Percentiles rank a stretch among this genome's conserved stretches.
phyloP scores from a whole-genome alignment of 2,329 filamentous ascomycete genomes.

The Aspergillus fructus region DNA sequence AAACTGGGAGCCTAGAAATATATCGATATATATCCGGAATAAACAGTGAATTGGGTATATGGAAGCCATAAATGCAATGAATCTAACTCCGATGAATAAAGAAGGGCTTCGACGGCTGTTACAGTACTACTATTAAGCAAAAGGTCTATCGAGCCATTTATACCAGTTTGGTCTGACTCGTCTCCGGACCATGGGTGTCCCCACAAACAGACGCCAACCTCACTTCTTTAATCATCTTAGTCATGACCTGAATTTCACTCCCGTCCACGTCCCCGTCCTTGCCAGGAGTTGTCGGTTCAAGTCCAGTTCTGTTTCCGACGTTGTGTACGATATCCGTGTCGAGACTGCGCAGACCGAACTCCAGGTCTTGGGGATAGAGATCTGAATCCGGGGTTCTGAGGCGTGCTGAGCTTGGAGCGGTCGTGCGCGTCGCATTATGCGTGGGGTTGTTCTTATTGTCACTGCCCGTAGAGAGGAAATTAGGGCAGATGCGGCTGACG shows the following conservation, averaged over 20 bases:
- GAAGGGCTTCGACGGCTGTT: background rate
- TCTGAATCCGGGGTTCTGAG: conserved; percentile 1
- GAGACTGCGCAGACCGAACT: conserved; percentile 30
- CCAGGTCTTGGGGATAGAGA: conserved; percentile 24
- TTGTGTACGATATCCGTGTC: conserved; percentile 15
- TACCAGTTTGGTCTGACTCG: conserved; percentile 25
- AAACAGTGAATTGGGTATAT: background rate
- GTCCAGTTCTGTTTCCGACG: conserved; percentile 11
- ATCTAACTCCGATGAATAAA: background rate
- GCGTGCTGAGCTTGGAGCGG: conserved; percentile 12
- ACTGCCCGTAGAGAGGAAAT: conserved; percentile 29
- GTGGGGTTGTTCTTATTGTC: conserved; percentile 22
- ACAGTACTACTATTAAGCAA: background rate
- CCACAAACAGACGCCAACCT: background rate
- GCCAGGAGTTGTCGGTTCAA: background rate
- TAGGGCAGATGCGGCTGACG: conserved; percentile 40
- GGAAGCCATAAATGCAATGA: background rate
- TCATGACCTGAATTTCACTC: conserved; percentile 32
- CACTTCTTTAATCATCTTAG: conserved; percentile 30
- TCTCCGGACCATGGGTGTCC: conserved; percentile 11
- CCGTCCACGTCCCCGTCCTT: conserved; percentile 6
- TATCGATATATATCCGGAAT: background rate
- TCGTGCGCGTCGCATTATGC: conserved; percentile 16
- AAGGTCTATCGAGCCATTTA: conserved; percentile 11
- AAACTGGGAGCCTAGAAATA: too few species aligned